These are phyloP conservation scores for Cyberlindnera mycetangii DNA, from an alignment of 805 yeast species.

Conservation along the genomic window DNA sequence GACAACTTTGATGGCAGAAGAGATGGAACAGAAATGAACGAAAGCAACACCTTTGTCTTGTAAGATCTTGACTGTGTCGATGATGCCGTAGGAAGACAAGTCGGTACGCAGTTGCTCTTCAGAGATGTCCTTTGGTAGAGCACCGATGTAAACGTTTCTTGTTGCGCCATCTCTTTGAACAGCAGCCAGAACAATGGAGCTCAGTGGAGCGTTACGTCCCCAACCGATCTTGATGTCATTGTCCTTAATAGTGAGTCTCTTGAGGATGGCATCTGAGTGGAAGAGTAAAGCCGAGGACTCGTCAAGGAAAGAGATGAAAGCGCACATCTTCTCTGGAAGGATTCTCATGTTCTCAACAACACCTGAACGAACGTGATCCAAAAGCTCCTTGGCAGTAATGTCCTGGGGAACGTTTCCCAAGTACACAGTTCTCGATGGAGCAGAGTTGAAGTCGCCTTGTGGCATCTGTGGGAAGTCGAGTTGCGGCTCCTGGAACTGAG, in stretches of 20 bases:
- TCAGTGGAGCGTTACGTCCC: conserved; percentile 80
- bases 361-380: conserved; percentile 91
- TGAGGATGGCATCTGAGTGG: conserved; percentile 89
- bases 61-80: conserved; percentile 80
- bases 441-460: conserved; percentile 34
- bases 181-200: conserved; percentile 69
- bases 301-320: conserved; percentile 85
- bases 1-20: conserved; percentile 85
- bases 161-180: conserved; percentile 88
- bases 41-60: conserved; percentile 84
- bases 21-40: conserved; percentile 82
- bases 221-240: conserved; percentile 87
- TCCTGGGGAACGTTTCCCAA: conserved; percentile 86
- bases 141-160: conserved; percentile 88
- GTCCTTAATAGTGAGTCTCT: conserved; percentile 74
- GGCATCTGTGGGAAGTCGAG: conserved; percentile 10
- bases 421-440: conserved; percentile 84
- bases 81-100: conserved; percentile 70
- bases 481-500: neutral
- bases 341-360: conserved; percentile 76
- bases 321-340: conserved; percentile 83
- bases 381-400: conserved; percentile 72
- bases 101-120: conserved; percentile 68
- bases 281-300: conserved; percentile 85
- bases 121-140: conserved; percentile 60